Base-by-base conservation (phyloP, 768 basidiomycete genomes). In the Lactarius trivialis region DNA sequence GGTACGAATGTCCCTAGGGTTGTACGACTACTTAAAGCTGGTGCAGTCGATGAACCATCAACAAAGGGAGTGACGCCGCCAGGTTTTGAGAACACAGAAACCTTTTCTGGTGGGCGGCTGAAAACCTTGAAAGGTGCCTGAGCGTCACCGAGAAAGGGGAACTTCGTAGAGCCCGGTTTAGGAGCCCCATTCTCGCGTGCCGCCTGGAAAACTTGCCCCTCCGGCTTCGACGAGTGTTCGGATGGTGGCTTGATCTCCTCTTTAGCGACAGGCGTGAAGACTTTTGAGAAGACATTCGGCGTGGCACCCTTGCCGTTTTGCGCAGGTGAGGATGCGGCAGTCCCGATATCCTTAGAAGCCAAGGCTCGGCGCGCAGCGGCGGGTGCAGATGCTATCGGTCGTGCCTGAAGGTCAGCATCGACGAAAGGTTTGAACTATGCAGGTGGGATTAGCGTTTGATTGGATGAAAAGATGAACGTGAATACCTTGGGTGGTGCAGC, bases 341-440 rank as follows among this genome's bases (percentile, higher is more conserved):
- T 71, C n/a, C 68, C 58, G 4, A 75, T 67, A 50, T 82, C 82
- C 69, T 87, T 88, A 49, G 78, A 67, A 11, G 82, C 76, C 24
- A 89, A 76, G 8, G 71, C 85, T 9, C 75, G 75, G 28, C 78
- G 76, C 37, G 68, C 61, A 4, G 69, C 53, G 28, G 73, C 73
- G 6, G 75, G 68, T 24, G 71, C 70, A 28, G 67, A 68, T 68
- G 58, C 76, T 1, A 79, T 74, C 1, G 76, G 76, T 58, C 81
- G 83, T 58, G 74, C 76, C n/a, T 74, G 70, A 33, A 65, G 72
- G 49, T 82, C 79, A 7, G 76, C 66, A 58, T 89, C 87, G 9
- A 83, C 75, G 66, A 83, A 89, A 2, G 89, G 86, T 53, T 79
- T 81, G 69, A 89, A 86, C 88, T 91, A 12, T 15, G 41, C 7